Conservation (phyloP, 139 green algal species). For the Chlorella sp. region DNA sequence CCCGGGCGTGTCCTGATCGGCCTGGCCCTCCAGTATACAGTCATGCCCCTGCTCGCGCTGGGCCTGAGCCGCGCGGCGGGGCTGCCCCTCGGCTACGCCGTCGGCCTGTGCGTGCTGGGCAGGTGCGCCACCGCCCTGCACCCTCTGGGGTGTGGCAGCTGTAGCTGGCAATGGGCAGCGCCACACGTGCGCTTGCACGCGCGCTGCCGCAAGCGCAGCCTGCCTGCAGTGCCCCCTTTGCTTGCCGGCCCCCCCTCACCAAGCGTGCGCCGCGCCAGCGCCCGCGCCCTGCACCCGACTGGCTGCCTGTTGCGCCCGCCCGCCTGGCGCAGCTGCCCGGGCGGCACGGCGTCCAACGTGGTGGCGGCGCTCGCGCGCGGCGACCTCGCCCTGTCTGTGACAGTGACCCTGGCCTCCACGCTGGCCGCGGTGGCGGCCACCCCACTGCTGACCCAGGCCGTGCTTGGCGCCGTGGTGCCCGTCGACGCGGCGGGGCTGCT, state of each 20-base stretch:
- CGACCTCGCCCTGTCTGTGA: slow-evolving; percentile 40
- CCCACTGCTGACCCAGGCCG: slow-evolving; percentile 67
- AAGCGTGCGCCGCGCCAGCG: too few relatives aligned
- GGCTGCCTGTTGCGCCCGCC: too few relatives aligned
- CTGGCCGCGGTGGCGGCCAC: slow-evolving; percentile 71
- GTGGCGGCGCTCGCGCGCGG: slow-evolving; percentile 73
- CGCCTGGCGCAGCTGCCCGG: slow-evolving; percentile 66
- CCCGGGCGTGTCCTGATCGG: slow-evolving; percentile 52
- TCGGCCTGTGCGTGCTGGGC: slow-evolving; percentile 62
- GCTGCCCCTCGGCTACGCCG: slow-evolving; percentile 37
- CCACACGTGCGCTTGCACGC: too few relatives aligned
- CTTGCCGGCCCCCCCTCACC: too few relatives aligned
- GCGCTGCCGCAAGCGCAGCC: too few relatives aligned
- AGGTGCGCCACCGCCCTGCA: too few relatives aligned
- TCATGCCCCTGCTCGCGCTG: slow-evolving; percentile 78
- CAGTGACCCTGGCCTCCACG: slow-evolving; percentile 49
- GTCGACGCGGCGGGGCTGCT: slow-evolving; percentile 69
- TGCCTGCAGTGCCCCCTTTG: too few relatives aligned
- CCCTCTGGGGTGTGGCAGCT: too few relatives aligned
- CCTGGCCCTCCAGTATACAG: slow-evolving; percentile 68
- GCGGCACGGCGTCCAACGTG: slow-evolving; percentile 80
- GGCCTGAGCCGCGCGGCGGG: slow-evolving; percentile 39
- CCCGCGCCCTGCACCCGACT: too few relatives aligned
- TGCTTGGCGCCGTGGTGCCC: slow-evolving; percentile 73
- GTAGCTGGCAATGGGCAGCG: too few relatives aligned